These are phyloP conservation scores for Arachis monticola DNA, from an alignment of 331 rosid species.

Conservation along the genomic window DNA sequence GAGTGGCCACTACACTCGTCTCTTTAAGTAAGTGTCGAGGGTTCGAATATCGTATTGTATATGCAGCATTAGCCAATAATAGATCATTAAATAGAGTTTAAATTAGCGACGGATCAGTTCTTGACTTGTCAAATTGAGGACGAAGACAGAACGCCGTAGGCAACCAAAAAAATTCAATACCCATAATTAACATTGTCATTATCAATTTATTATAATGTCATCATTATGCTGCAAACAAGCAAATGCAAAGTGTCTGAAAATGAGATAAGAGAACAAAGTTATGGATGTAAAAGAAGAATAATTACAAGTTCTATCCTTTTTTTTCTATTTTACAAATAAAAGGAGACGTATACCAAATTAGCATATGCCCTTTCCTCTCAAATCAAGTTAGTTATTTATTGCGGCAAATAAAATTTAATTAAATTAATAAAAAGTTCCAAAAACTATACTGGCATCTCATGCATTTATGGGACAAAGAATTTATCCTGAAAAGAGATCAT, in stretches of 20 bases:
- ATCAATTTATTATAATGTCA: background rate
- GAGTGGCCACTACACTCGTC: no score
- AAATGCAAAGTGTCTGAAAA: background rate
- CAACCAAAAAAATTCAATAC: background rate
- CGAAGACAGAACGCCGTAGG: no score
- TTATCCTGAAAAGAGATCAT: conserved; percentile 29
- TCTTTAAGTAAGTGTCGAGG: no score
- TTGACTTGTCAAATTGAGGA: no score
- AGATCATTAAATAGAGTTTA: no score
- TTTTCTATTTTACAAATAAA: background rate
- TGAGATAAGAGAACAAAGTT: background rate
- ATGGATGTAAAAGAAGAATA: conserved; percentile 19
- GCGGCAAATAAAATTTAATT: conserved; percentile 3
- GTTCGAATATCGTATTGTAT: no score
- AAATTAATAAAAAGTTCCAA: background rate
- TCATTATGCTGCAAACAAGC: background rate
- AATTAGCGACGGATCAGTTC: no score
- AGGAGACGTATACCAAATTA: conserved; percentile 29
- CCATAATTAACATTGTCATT: background rate
- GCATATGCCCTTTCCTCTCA: conserved; percentile 25
- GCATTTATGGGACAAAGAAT: conserved; percentile 40
- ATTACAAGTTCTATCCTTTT: conserved; percentile 9
- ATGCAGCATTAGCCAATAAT: no score
- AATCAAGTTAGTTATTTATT: conserved; percentile 15
- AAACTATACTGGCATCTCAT: conserved; percentile 43